Evolutionary conservation across 441 rosid genomes (phyloP), one percentile per base, ranked within the genome.

Genomic region (Gossypium davidsonii): DNA sequence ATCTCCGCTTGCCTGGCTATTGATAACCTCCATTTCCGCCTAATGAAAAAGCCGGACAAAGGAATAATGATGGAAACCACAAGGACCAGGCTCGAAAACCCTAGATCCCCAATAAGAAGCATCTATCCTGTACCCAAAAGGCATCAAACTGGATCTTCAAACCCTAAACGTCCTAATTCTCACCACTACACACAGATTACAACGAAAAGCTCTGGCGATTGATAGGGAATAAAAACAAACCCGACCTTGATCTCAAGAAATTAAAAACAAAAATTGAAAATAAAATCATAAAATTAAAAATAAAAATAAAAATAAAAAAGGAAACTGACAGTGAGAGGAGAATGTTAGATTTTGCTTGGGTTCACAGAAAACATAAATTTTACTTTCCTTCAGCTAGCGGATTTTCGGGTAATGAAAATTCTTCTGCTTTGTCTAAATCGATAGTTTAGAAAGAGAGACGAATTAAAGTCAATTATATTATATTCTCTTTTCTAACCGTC

Each of bases 61-160:
- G 91, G 92, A 15, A 87, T 7, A 48, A 83, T 68, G 26, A 87
- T 10, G 42, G 81, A 85, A 75, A 78, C 78, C 69, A 81, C 83
- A 81, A 92, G 90, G 84, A 84, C 83, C 76, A 90, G 88, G 85
- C 86, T 83, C 73, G 89, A 82, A 83, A 90, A 81, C 93, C 94
- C 94, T 85, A 91, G 89, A 92, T 91, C 91, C 91, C 79, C 82
- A 31, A 74, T 67, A 67, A 89, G 80, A 79, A 74, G 91, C 99
- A 94, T 94, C 85, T 94, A 90, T 81, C 83, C 89, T 42, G 74
- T 79, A 71, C 80, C 73, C 78, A 81, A 76, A 78, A 79, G 74
- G 80, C 84, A 82, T 78, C 84, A 78, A 83, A 81, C 75, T 65
- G 67, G 75, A 48, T 73, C 76, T n/a, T 72, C 74, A 44, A 80